These are phyloP conservation scores for Mycena amicta DNA, from an alignment of 768 basidiomycete species.

Conservation along the genomic window DNA sequence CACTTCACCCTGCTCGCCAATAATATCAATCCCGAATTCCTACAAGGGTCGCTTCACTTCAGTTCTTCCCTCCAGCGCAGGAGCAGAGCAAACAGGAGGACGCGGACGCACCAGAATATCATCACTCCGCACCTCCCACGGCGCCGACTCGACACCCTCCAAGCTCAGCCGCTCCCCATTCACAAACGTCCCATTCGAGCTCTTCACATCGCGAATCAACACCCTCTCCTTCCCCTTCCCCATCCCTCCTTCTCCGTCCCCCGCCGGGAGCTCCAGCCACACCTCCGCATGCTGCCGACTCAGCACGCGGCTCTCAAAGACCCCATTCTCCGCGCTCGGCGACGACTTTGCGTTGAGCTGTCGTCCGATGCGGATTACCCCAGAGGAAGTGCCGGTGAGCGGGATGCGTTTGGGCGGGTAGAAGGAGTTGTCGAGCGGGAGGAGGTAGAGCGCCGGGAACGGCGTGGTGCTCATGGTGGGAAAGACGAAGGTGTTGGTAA, in stretches of 20 bases:
- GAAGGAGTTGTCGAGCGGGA: conserved; percentile 68
- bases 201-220: conserved; percentile 70
- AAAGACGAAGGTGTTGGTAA: too few species aligned
- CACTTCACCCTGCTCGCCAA: conserved; percentile 69
- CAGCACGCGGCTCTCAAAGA: conserved; percentile 40
- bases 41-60: conserved; percentile 23
- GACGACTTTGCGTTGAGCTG: conserved; percentile 68
- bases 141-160: conserved; percentile 61
- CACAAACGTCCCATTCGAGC: conserved; percentile 73
- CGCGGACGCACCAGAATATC: conserved; percentile 39
- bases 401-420: conserved; percentile 60
- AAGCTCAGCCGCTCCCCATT: conserved; percentile 64
- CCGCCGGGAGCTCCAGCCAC: conserved; percentile 47
- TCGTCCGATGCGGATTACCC: conserved; percentile 51
- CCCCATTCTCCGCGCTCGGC: conserved; percentile 35
- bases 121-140: conserved; percentile 63
- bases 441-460: conserved; percentile 33
- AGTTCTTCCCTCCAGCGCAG: too few species aligned
- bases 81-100: conserved; percentile 40
- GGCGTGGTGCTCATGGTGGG: too few species aligned
- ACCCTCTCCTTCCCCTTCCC: conserved; percentile 24
- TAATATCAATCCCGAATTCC: conserved; percentile 77
- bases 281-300: conserved; percentile 69
- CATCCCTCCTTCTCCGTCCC: neutral
- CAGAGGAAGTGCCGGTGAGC: conserved; percentile 27